A percentile compares a stretch with the other conserved stretches of the same genome.
These are phyloP conservation scores for Eimeria necatrix DNA, from an alignment of 169 alveolate species.

Conservation along the genomic window DNA sequence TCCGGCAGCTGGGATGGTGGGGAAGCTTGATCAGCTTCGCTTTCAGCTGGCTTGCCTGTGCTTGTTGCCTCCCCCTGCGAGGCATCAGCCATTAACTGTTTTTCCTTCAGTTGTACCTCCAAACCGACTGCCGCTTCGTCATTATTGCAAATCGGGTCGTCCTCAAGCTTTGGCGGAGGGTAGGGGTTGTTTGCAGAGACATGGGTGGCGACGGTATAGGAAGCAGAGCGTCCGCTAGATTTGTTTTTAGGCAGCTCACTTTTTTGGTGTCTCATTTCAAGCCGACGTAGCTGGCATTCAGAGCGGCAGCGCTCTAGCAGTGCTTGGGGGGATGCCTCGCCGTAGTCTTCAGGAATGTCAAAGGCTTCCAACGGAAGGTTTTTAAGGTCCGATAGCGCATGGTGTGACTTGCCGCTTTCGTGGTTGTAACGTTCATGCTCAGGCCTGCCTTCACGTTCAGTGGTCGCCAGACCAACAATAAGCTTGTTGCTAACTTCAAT, in stretches of 20 bases:
- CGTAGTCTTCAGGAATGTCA: constrained; percentile 72
- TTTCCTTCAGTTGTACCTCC: background rate
- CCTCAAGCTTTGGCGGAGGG: background rate
- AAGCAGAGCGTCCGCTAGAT: background rate
- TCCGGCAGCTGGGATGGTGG: background rate
- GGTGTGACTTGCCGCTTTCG: background rate
- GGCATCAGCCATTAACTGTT: background rate
- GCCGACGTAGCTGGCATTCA: constrained; percentile 60
- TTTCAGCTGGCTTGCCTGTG: background rate
- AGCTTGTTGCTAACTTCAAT: background rate
- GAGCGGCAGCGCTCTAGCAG: constrained; percentile 61
- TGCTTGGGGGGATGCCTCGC: constrained; percentile 61
- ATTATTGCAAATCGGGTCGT: background rate
- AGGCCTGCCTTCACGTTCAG: constrained; percentile 3
- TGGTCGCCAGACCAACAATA: background rate
- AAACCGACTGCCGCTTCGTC: background rate
- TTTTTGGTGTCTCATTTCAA: background rate
- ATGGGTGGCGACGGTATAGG: background rate
- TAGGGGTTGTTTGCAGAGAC: background rate
- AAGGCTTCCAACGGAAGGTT: constrained; percentile 65
- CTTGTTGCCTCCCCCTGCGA: background rate
- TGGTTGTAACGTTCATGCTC: background rate
- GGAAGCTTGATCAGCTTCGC: background rate
- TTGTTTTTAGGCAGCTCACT: no score
- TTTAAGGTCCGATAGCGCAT: constrained; percentile 5